Base-by-base conservation (phyloP, 2,329 filamentous ascomycete genomes). In the Pseudogymnoascus sp. region DNA sequence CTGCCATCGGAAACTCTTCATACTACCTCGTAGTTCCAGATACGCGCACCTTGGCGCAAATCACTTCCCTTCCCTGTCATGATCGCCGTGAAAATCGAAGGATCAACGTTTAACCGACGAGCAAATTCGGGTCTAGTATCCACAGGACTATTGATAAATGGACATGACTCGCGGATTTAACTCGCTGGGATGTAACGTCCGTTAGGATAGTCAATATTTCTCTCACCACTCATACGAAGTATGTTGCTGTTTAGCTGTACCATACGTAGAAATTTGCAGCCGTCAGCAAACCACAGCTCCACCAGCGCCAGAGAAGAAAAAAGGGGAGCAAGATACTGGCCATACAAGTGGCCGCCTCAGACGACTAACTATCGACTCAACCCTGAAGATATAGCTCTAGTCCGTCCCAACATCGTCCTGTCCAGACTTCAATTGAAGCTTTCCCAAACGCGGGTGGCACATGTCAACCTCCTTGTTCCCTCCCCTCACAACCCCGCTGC, bases 21-120 rank as follows among this genome's bases (percentile, higher is more conserved):
- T 45, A 23, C 40, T 45, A 45, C 18, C 12, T 7, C 10, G 21
- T 34, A 57, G 51, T 34, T 34, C 51, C 51, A 57, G 51, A 57
- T 57, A 57, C 51, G 51, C 51, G 51, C 16, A 57, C 51, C 29
- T 34, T 57, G 51, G 51, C 51, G 51, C 51, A 57, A 34, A 57
- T 57, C 51, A 34, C 16, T 57, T 14, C 26, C 10, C 23, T 10
- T 57, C 10, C 1, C 10, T 10, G n/a, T 2, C 29, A 21, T 57
- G 51, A 36, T 57, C 51, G 51, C 51, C 36, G 51, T 21, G 29
- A 57, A 21, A 57, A 57, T 57, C 51, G n/a, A 11, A 10, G 47
- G 51, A 57, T 34, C 51, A 57, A 57, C 11, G 16, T 57, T 57
- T 34, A 11, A n/a, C 51, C 51, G 51, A 5, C 51, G n/a, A 2